phyloP scores from a whole-genome alignment of 495 filamentous ascomycete species.

The Neurospora africana region DNA sequence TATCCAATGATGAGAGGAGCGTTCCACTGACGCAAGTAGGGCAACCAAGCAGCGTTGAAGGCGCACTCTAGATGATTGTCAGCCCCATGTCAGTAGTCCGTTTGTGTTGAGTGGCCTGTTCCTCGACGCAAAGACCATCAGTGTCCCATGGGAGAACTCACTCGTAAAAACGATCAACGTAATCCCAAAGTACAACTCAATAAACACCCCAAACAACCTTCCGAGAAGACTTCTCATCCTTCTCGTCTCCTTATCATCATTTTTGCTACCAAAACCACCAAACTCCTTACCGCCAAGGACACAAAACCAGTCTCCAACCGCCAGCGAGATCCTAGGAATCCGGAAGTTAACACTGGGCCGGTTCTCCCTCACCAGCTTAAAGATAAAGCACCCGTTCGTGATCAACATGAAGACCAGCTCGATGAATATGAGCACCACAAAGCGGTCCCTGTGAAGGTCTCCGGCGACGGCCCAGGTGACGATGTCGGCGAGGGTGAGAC shows the following conservation, averaged over 20 bases:
- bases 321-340: conserved; percentile 3
- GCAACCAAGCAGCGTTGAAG: not conserved
- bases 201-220: not conserved
- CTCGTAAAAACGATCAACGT: not conserved
- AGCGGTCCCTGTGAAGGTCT: not conserved
- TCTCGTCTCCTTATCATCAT: not conserved
- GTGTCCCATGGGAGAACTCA: not conserved
- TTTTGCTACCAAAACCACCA: no score
- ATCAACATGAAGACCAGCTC: conserved; percentile 4
- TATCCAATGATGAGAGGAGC: not conserved
- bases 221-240: not conserved
- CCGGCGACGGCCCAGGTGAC: not conserved
- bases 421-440: not conserved
- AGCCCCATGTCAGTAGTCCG: not conserved
- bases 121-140: not conserved
- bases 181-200: conserved; percentile 5
- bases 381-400: conserved; percentile 1
- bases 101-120: not conserved
- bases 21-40: not conserved
- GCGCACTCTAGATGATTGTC: not conserved
- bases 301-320: conserved; percentile 6
- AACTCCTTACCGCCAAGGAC: not conserved
- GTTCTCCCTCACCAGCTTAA: not conserved
- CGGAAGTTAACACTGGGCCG: not conserved
- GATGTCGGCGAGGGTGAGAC: conserved; percentile 1